These are phyloP conservation scores for Emergomyces pasteurianus DNA, from an alignment of 2,329 filamentous ascomycete genomes.

Conservation along the genomic window DNA sequence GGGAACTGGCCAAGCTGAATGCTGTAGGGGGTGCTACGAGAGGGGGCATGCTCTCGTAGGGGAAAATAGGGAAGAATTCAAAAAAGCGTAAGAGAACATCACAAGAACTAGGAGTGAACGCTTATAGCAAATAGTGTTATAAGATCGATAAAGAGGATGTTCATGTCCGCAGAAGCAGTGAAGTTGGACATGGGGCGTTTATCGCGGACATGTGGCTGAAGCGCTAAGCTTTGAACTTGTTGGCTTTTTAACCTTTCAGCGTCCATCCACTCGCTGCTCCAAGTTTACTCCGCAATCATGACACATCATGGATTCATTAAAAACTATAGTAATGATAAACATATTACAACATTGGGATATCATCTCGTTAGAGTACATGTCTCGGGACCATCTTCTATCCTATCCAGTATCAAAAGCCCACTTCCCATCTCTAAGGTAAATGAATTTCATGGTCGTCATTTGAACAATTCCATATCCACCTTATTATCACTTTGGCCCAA, in stretches of 20 bases:
- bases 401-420: too few species aligned
- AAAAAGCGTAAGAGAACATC: constrained; percentile 6
- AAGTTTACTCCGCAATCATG: neutral
- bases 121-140: neutral
- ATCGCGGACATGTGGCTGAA: neutral
- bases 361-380: neutral
- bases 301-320: neutral
- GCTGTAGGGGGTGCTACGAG: constrained; percentile 8
- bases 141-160: neutral
- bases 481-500: neutral
- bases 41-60: constrained; percentile 20
- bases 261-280: neutral
- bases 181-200: neutral
- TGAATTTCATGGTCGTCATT: neutral
- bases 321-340: neutral
- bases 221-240: neutral
- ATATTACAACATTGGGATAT: neutral
- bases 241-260: neutral
- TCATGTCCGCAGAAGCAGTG: neutral
- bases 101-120: neutral
- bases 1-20: constrained; percentile 5
- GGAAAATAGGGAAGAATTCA: constrained; percentile 3
- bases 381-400: neutral
- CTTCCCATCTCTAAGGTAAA: too few species aligned
- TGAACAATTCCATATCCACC: neutral